A percentile compares a stretch with the other conserved stretches of the same genome.
Conservation (phyloP, 805 yeast species). For the Grigorovia humatica region DNA sequence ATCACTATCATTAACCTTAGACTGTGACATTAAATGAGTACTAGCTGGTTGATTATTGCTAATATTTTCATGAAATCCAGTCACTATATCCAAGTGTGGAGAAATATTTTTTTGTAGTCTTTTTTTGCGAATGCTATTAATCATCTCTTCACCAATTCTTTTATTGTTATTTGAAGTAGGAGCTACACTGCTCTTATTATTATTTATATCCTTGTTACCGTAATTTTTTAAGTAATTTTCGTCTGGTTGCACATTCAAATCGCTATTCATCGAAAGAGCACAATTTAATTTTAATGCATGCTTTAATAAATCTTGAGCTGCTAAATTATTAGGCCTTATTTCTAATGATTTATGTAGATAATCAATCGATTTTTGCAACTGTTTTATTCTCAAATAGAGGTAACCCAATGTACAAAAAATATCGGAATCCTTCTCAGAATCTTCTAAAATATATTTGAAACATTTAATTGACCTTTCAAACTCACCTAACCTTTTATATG, state of each 20-base stretch:
- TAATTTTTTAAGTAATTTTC: neutral
- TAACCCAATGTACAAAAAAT: conserved; percentile 78
- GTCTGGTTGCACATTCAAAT: conserved; percentile 4
- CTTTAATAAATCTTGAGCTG: conserved; percentile 69
- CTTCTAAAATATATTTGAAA: conserved; percentile 64
- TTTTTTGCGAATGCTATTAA: conserved; percentile 1
- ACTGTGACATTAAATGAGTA: neutral
- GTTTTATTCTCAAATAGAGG: conserved; percentile 61
- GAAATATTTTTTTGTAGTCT: neutral
- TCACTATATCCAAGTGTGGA: neutral
- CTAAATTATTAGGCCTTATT: conserved; percentile 67
- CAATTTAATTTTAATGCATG: conserved; percentile 63
- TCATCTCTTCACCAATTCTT: conserved; percentile 3
- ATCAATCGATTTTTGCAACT: conserved; percentile 57
- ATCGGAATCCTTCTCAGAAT: conserved; percentile 62
- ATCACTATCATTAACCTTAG: neutral
- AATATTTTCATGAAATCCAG: neutral
- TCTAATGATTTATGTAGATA: conserved; percentile 74
- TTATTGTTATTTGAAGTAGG: neutral
- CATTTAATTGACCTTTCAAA: conserved; percentile 59
- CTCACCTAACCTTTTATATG: conserved; percentile 56
- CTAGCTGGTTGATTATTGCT: neutral
- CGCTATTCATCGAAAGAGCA: conserved; percentile 18
- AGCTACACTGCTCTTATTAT: neutral
- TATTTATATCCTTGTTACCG: neutral